phyloP scores from a whole-genome alignment of 164 flowering plant genomes.

The Sextonia rubra region DNA sequence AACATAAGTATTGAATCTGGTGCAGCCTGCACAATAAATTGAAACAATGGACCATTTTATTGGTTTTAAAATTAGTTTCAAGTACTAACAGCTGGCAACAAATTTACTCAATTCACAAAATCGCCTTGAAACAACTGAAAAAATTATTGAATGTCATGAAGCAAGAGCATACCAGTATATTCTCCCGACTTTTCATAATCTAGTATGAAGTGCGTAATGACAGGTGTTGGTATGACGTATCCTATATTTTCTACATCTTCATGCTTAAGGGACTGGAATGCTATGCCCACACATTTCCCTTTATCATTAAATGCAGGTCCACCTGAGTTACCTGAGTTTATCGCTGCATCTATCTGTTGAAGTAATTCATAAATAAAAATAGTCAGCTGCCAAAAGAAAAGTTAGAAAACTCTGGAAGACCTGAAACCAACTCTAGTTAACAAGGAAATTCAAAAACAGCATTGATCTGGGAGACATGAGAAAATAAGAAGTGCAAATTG shows the following conservation, averaged over 20 bases:
- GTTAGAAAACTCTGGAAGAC: not conserved
- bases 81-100: too few species aligned
- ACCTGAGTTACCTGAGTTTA: slow-evolving; percentile 98
- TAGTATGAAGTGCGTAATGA: slow-evolving; percentile 82
- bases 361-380: slow-evolving; percentile 9
- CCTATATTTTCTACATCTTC: slow-evolving; percentile 98
- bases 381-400: slow-evolving; percentile 1
- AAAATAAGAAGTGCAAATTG: not conserved
- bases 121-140: too few species aligned
- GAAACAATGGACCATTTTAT: not conserved
- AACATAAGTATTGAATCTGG: not conserved
- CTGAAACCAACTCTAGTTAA: not conserved
- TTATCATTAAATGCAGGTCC: slow-evolving; percentile 96
- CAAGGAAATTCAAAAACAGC: not conserved
- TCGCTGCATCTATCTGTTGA: slow-evolving; percentile 96
- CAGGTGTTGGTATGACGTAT: slow-evolving; percentile 98
- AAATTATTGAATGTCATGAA: too few species aligned
- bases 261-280: slow-evolving; percentile 97
- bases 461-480: not conserved
- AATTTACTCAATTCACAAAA: too few species aligned
- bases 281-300: slow-evolving; percentile 95
- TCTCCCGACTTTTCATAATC: slow-evolving; percentile 90
- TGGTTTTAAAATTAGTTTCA: not conserved
- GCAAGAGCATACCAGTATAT: slow-evolving; percentile 65
- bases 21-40: not conserved